Base-by-base conservation (phyloP, 441 rosid species). In the Populus trichocarpa region DNA sequence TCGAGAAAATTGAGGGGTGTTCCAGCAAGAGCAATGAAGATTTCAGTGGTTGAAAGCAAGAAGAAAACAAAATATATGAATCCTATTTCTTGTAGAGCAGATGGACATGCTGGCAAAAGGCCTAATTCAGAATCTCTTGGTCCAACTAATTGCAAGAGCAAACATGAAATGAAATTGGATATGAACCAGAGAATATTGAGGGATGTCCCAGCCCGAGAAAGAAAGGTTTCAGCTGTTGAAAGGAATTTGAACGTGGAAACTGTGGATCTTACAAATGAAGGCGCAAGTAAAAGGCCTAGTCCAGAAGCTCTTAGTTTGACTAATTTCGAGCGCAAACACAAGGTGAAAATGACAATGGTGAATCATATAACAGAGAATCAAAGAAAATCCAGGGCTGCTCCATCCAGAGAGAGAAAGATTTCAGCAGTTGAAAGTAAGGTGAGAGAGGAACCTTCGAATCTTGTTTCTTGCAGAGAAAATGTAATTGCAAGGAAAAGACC, bases 301-400 rank as follows among this genome's bases (percentile, higher is more conserved):
- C 75, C 40, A 14, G 53, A 77, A 61, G 67, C 42, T 69, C 33
- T 59, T 7, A 50, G 30, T 22, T 14, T 36, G 11, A 67, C 66
- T 30, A 53, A 69, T 33, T 53, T 8, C 18, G 36, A 71, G 71
- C 18, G 68, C 70, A 72, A 77, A 40, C 69, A 3, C 1, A 46
- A 53, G 38, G 22, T 42, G 70, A 25, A 72, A 70, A n/a, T 30
- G 67, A 66, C 63, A 8, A 22, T 32, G 22, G 16, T 73, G 28
- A 83, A 84, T 76, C 71, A 74, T 59, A 46, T 50, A 50, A 50
- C 57, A 14, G 57, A 50, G 7, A 50, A 14, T 50, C 57, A 50
- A 50, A 50, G 18, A 16, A 50, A 50, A 50, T 50, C 57, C 6
- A 50, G 57, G 57, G 57, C 57, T 50, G 57, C 57, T 50, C n/a